Base-by-base conservation (phyloP, 345 rosid genomes). In the Microthlaspi erraticum region DNA sequence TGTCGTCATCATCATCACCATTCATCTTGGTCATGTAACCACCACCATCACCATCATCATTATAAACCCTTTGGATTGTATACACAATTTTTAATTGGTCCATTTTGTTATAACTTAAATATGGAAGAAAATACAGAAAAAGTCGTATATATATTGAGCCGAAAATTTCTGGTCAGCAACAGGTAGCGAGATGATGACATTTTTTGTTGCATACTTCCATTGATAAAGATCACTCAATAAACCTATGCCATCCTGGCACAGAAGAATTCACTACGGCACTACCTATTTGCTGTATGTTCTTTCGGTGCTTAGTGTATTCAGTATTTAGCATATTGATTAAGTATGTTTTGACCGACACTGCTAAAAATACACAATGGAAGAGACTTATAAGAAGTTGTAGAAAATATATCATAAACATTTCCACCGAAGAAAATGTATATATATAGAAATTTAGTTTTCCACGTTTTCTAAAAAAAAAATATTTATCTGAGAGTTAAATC, bases 11-110 rank as follows among this genome's bases (percentile, higher is more conserved):
- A 74, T 42, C 78, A 60, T 68, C 37, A 68, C 48, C 31, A 66
- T 74, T 68, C 37, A 68, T 39, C 31, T 74, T 74, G 56, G 61
- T 42, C 20, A 66, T 66, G 34, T 73, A 74, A 66, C 55, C 37
- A 62, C 60, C 66, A 72, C 10, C 49, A 39, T 64, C 34, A 49
- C 26, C 66, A 58, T n/a, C 33, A 58, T 34, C 26, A 56, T 18
- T 32, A 73, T 46, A 65, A 18, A 48, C 11, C 11, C 37, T 42
- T 53, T 49, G 34, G 68, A 71, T 65, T 38, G 66, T 33, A 38
- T 58, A 7, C 39, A 66, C 23, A 49, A 57, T 39, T 39, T 66
- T 66, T 49, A 17, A 66, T 66, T 73, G 72, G 77, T 49, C 12
- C 60, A 56, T 73, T 73, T 60, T 57, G 9, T 54, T 64, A 26